Percentiles rank a stretch among this genome's conserved stretches.
phyloP scores from a whole-genome alignment of 2,329 filamentous ascomycete species.

The Aureobasidium sp. region DNA sequence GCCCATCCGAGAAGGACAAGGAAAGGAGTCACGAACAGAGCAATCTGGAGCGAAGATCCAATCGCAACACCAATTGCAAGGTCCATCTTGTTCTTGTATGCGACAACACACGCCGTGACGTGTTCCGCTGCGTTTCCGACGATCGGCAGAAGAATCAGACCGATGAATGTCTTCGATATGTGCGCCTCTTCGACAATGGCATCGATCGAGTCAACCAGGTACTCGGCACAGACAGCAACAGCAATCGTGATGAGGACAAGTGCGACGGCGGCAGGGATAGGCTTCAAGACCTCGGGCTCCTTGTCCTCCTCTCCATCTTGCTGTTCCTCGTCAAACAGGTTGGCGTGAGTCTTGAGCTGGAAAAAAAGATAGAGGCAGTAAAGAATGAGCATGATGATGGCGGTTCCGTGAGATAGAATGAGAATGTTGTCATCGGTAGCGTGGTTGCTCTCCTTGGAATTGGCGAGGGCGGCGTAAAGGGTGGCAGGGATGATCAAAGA shows the following conservation, averaged over 20 bases:
- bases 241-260: conserved; percentile 42
- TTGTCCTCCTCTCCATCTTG: conserved; percentile 21
- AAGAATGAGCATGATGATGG: conserved; percentile 46
- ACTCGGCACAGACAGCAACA: conserved; percentile 45
- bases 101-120: conserved; percentile 54
- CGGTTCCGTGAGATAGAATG: conserved; percentile 44
- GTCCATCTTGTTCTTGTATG: conserved; percentile 61
- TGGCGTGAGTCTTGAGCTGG: conserved; percentile 44
- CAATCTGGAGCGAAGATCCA: conserved; percentile 57
- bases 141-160: conserved; percentile 48
- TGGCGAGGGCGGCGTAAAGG: conserved; percentile 39
- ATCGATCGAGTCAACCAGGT: conserved; percentile 48
- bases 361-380: conserved; percentile 49
- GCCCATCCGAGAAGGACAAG: conserved; percentile 50
- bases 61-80: conserved; percentile 58
- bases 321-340: conserved; percentile 38
- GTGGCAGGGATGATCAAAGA: conserved; percentile 47
- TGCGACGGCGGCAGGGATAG: conserved; percentile 37
- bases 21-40: conserved; percentile 50
- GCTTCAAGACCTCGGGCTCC: conserved; percentile 34
- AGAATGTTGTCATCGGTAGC: conserved; percentile 37
- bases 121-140: conserved; percentile 60
- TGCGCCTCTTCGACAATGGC: conserved; percentile 43
- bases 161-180: conserved; percentile 50
- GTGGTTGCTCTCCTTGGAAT: conserved; percentile 25